Evolutionary conservation across 2,329 filamentous ascomycete species (phyloP).

Genomic region (Penicillium sp.): DNA sequence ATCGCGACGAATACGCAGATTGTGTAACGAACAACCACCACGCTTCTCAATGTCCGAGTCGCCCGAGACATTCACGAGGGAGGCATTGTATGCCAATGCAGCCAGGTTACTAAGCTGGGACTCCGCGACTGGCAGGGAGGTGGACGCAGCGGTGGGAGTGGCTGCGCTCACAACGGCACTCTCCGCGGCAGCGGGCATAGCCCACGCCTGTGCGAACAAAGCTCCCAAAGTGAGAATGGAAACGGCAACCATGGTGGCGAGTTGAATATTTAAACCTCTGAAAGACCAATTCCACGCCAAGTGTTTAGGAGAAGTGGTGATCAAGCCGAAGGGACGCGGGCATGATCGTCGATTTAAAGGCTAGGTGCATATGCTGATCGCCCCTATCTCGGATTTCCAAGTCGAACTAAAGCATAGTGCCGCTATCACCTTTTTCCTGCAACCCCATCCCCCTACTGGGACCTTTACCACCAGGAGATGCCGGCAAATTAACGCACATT

Average conservation of each 20-base stretch:
- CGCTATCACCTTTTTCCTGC: not conserved
- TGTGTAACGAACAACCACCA: slow-evolving; percentile 15
- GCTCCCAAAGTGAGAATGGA: slow-evolving; percentile 15
- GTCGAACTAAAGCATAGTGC: not conserved
- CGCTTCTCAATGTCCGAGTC: slow-evolving; percentile 4
- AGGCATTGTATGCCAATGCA: slow-evolving; percentile 15
- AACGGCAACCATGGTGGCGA: slow-evolving; percentile 18
- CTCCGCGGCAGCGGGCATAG: slow-evolving; percentile 13
- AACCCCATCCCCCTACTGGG: too few relatives aligned
- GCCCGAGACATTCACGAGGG: slow-evolving; percentile 7
- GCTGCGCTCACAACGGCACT: not conserved
- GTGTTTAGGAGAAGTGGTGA: not conserved
- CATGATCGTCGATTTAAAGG: not conserved
- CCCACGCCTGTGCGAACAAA: slow-evolving; percentile 14
- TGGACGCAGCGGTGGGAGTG: slow-evolving; percentile 6
- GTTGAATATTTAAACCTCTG: not conserved
- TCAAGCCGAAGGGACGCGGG: not conserved
- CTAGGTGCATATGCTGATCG: not conserved
- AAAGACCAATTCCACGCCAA: slow-evolving; percentile 1
- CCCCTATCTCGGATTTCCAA: not conserved
- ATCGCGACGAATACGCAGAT: slow-evolving; percentile 26
- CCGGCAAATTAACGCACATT: not conserved
- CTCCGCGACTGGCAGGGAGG: slow-evolving; percentile 10
- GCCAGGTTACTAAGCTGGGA: slow-evolving; percentile 18
- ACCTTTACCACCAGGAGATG: not conserved